Conservation (phyloP, 1,139 yeast species). For the Saccharomyces uvarum region DNA sequence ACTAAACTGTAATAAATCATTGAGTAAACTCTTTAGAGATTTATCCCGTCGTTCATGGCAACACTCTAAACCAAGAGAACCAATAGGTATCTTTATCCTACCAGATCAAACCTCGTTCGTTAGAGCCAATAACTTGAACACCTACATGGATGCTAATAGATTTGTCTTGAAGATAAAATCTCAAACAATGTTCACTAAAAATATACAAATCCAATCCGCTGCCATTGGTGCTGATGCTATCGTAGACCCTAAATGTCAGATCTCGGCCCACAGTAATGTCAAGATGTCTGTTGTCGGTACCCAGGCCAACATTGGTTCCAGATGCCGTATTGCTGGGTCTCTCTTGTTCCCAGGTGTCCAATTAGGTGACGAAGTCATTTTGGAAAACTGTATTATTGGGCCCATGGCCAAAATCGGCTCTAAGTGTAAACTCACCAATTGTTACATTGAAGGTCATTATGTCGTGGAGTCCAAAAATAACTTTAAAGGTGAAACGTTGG, state of each 20-base stretch:
- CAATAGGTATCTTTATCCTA: constrained; percentile 55
- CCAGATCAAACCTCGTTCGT: constrained; percentile 64
- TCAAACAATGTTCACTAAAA: constrained; percentile 32
- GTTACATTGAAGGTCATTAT: constrained; percentile 79
- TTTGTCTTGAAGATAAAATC: constrained; percentile 53
- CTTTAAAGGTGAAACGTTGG: constrained; percentile 76
- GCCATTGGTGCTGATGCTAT: constrained; percentile 83
- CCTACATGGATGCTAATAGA: constrained; percentile 88
- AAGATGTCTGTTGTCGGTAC: constrained; percentile 76
- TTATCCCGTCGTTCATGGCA: constrained; percentile 89
- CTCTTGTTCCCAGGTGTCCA: constrained; percentile 63
- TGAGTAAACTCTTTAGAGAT: constrained; percentile 72
- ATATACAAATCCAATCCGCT: constrained; percentile 35
- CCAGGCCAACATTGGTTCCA: constrained; percentile 71
- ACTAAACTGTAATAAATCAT: constrained; percentile 38
- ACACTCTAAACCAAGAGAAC: constrained; percentile 53
- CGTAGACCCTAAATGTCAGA: constrained; percentile 49
- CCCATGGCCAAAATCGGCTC: constrained; percentile 50
- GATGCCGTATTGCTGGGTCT: constrained; percentile 84
- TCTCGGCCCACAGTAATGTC: constrained; percentile 77
- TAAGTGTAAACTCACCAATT: constrained; percentile 59
- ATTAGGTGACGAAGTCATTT: constrained; percentile 65
- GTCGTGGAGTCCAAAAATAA: constrained; percentile 54
- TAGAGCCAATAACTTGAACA: constrained; percentile 69
- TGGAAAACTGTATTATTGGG: constrained; percentile 90